A percentile compares a stretch with the other conserved stretches of the same genome.
Evolutionary conservation across 164 flowering plant species (phyloP).

Genomic region (Malania oleifera): DNA sequence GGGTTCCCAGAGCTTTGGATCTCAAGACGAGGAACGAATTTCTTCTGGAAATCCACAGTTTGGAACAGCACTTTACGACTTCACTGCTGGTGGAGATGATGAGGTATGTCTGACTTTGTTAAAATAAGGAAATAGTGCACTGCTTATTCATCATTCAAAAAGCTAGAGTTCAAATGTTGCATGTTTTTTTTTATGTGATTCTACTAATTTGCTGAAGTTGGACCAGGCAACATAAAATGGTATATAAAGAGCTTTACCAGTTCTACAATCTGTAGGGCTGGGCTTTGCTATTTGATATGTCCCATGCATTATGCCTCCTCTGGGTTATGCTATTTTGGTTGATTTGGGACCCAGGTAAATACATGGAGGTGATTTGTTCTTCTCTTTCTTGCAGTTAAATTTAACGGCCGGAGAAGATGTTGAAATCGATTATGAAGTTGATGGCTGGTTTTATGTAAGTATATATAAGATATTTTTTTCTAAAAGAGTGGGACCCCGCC

Average conservation of each 20-base stretch:
- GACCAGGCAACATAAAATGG: no score
- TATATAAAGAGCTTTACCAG: not conserved
- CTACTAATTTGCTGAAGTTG: no score
- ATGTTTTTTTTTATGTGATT: no score
- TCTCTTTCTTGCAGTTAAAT: slow-evolving; percentile 63
- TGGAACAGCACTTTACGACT: slow-evolving; percentile 94
- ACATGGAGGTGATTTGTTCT: not conserved
- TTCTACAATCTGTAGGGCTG: not conserved
- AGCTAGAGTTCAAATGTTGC: no score
- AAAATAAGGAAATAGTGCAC: no score
- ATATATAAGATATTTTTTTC: not conserved
- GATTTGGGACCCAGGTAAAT: not conserved
- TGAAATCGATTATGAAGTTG: slow-evolving; percentile 94
- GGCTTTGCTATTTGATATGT: not conserved
- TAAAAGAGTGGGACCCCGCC: not conserved
- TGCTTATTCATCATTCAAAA: no score
- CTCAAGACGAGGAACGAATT: slow-evolving; percentile 55
- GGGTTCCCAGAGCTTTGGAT: slow-evolving; percentile 58
- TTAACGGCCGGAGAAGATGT: slow-evolving; percentile 93
- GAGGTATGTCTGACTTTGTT: slow-evolving; percentile 46
- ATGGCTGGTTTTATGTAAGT: slow-evolving; percentile 99
- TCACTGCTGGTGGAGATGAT: slow-evolving; percentile 98
- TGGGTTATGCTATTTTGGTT: not conserved
- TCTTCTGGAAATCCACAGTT: slow-evolving; percentile 53
- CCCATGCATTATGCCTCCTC: no score